Conservation (phyloP, 2,329 filamentous ascomycete genomes). For the Claviceps arundinis region DNA sequence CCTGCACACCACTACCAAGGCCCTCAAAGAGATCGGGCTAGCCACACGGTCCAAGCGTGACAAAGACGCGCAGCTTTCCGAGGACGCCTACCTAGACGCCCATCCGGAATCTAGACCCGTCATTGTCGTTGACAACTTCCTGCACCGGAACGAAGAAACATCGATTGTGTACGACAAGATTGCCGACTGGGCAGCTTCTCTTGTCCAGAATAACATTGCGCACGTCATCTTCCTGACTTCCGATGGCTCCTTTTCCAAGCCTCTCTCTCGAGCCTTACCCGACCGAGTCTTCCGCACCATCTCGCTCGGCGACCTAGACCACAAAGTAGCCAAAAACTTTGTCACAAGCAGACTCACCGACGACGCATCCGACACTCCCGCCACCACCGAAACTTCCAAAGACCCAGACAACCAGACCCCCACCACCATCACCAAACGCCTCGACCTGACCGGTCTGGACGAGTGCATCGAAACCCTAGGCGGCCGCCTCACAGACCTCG, state of each 20-base stretch:
- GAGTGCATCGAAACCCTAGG: slow-evolving; percentile 70
- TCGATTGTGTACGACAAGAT: slow-evolving; percentile 63
- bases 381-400: slow-evolving; percentile 12
- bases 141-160: slow-evolving; percentile 59
- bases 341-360: slow-evolving; percentile 69
- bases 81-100: slow-evolving; percentile 80
- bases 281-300: slow-evolving; percentile 84
- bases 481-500: slow-evolving; percentile 87
- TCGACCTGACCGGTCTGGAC: slow-evolving; percentile 59
- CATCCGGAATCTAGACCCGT: slow-evolving; percentile 75
- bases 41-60: slow-evolving; percentile 57
- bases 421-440: slow-evolving; percentile 10
- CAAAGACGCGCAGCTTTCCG: slow-evolving; percentile 56
- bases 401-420: slow-evolving; percentile 1
- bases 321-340: slow-evolving; percentile 76
- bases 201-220: slow-evolving; percentile 78
- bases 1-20: slow-evolving; percentile 66
- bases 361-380: slow-evolving; percentile 19
- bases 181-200: slow-evolving; percentile 76
- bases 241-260: slow-evolving; percentile 79
- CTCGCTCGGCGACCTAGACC: slow-evolving; percentile 72
- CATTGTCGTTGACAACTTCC: slow-evolving; percentile 82
- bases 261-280: slow-evolving; percentile 72
- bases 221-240: slow-evolving; percentile 92
- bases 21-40: slow-evolving; percentile 66